Base-by-base conservation (phyloP, 2,329 filamentous ascomycete species). In the Botrytis galanthina region DNA sequence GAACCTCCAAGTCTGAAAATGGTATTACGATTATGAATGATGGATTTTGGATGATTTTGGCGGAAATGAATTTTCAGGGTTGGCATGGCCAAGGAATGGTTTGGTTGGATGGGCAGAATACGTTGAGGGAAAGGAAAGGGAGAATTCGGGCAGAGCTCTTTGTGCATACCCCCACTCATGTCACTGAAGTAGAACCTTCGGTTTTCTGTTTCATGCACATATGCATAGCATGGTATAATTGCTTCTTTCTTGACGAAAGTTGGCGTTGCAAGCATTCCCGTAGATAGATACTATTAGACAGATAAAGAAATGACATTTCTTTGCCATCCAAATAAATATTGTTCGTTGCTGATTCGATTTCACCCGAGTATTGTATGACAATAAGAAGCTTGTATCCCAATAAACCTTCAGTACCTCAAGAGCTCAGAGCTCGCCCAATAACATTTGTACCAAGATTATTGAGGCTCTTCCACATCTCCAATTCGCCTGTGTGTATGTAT, bases 31-130 rank as follows among this genome's bases (percentile, higher is more conserved):
- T 57, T 26, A 63, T 32, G 44, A 63, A 71, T 42, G 37, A 71
- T 63, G 44, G 44, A 64, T 71, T 71, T 71, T 37, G 59, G 42
- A 73, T 60, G 71, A 46, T 73, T 51, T 61, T 73, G 71, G 51
- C 44, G 39, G 32, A 61, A 63, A 44, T 62, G 29, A 12, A 59
- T 48, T 32, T 51, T 46, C 54, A 54, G 29, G 44, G 44, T 57
- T 66, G n/a, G 20, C 39, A 20, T 61, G 39, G 63, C 63, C 44
- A 48, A 48, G 57, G 42, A 64, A 61, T 64, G 37, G 59, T 39
- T 60, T 60, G 54, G 32, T 73, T 37, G 3, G 37, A 57, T 20
- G 37, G 37, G 35, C 44, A 29, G 26, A 69, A 57, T 42, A 57
- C 29, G n/a, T 37, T 42, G 66, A 69, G 35, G 37, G 20, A 44